Evolutionary conservation across 352 stramenopile species (phyloP).

Genomic region (Phytophthora chlamydospora): DNA sequence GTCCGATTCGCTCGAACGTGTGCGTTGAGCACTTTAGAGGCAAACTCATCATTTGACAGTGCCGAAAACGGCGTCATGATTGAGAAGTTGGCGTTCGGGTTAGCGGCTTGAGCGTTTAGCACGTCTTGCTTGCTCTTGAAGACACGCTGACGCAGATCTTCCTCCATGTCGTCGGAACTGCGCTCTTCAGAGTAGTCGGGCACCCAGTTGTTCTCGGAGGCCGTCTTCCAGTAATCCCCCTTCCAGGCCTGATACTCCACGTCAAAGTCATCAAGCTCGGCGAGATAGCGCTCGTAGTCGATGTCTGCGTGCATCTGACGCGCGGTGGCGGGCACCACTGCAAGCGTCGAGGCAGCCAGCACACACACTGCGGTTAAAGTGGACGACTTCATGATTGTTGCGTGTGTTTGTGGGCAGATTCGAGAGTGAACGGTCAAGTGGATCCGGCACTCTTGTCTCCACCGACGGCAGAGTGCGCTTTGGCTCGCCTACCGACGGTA

Average conservation of each 20-base stretch:
- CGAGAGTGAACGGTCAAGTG: slow-evolving; percentile 26
- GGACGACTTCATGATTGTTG: slow-evolving; percentile 21
- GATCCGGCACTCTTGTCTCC: slow-evolving; percentile 1
- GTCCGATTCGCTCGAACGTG: slow-evolving; percentile 26
- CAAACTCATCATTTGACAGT: slow-evolving; percentile 49
- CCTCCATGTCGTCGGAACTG: slow-evolving; percentile 31
- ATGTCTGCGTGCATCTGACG: slow-evolving; percentile 40
- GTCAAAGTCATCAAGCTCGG: slow-evolving; percentile 24
- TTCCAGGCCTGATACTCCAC: slow-evolving; percentile 30
- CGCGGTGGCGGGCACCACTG: slow-evolving; percentile 1
- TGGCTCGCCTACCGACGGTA: background rate
- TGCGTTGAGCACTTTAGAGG: slow-evolving; percentile 35
- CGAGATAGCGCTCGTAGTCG: slow-evolving; percentile 48
- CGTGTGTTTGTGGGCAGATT: slow-evolving; percentile 23
- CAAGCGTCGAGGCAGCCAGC: slow-evolving; percentile 19
- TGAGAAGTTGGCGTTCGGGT: slow-evolving; percentile 49
- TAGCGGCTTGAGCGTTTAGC: slow-evolving; percentile 20
- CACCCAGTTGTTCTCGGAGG: slow-evolving; percentile 33
- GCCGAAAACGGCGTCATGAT: slow-evolving; percentile 50
- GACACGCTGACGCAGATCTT: slow-evolving; percentile 39
- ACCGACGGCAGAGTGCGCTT: slow-evolving; percentile 21
- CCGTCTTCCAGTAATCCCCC: slow-evolving; percentile 16
- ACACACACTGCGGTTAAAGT: slow-evolving; percentile 19
- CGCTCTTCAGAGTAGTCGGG: slow-evolving; percentile 30
- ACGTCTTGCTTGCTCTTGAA: slow-evolving; percentile 44